Base-by-base conservation (phyloP, 331 rosid genomes). In the Rhamnella rubrinervis region DNA sequence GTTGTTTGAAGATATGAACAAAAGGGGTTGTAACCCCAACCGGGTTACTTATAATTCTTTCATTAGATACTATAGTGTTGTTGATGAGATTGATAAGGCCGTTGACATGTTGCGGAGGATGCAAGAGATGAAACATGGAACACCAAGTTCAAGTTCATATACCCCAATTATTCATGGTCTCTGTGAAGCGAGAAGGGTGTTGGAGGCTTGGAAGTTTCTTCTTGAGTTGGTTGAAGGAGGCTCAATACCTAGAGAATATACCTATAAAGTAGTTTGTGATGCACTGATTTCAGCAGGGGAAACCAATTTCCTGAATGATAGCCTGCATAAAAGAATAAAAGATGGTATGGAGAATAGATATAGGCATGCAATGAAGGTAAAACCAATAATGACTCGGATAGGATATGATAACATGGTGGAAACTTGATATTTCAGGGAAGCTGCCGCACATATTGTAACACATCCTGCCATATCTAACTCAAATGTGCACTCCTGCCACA, bases 61-160 rank as follows among this genome's bases (percentile, higher is more conserved):
- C 25, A 78, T 93, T 72, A 81, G 98, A 52, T 93, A 91, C 81
- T 88, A 70, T 59, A 79, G 96, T 77, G 86, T 80, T 39, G 95
- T 91, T 7, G 88, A 93, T 73, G 97, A 93, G 86, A 83, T 88
- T 76, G 92, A 87, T 63, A 85, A 77, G 65, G 97, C 88, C n/a
- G 66, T 88, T 71, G 91, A 85, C 52, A 81, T 88, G 88, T 62
- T 93, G 23, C 63, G 91, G 82, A 72, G 75, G 60, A 90, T 91
- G 98, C 86, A 78, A 68, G 72, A 67, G 40, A 75, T 76, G 84
- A 84, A 80, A 17, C 81, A 82, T 59, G 95, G 91, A 14, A 14
- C 52, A 38, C 88, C 95, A 11, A 51, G 84, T 61, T 88, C 88
- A 6, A 88, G 96, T 81, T 87, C 86, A 0, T 93, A 88, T 63